phyloP scores from a whole-genome alignment of 2,329 filamentous ascomycete genomes.

The Dactylellina sp. region DNA sequence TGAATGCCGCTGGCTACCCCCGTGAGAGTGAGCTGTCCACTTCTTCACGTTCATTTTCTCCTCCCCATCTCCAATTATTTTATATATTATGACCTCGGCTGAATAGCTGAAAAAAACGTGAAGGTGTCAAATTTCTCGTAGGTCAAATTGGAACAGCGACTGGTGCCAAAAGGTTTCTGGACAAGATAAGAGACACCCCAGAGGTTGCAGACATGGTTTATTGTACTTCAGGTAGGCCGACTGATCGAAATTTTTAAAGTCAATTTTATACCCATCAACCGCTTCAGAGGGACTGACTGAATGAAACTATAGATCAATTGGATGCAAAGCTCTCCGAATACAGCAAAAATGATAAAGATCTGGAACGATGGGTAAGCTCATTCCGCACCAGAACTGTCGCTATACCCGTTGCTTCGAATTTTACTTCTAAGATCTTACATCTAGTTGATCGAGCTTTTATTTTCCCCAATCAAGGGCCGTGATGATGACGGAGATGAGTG shows the following conservation, averaged over 20 bases:
- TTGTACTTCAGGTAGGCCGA: slow-evolving; percentile 46
- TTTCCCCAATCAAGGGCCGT: slow-evolving; percentile 62
- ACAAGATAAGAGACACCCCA: slow-evolving; percentile 7
- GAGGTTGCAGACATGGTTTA: slow-evolving; percentile 46
- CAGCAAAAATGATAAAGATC: slow-evolving; percentile 7
- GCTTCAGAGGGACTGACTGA: too few species aligned
- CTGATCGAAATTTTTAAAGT: not conserved
- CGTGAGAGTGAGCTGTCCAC: slow-evolving; percentile 30
- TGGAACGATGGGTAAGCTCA: slow-evolving; percentile 52
- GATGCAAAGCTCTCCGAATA: slow-evolving; percentile 21
- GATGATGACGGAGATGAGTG: slow-evolving; percentile 60
- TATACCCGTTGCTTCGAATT: not conserved
- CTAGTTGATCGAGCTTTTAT: slow-evolving; percentile 59
- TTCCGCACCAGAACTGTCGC: too few species aligned
- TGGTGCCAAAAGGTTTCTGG: slow-evolving; percentile 41
- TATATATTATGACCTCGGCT: not conserved
- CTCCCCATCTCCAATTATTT: not conserved
- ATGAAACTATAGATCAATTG: slow-evolving; percentile 23
- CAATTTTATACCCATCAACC: not conserved
- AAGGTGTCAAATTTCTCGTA: slow-evolving; percentile 56
- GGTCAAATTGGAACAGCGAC: slow-evolving; percentile 40
- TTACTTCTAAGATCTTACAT: not conserved
- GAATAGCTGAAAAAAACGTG: not conserved
- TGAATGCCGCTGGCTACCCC: slow-evolving; percentile 29
- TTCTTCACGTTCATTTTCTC: not conserved